phyloP scores from a whole-genome alignment of 2,329 filamentous ascomycete genomes.

The Thielaviopsis euricoi region DNA sequence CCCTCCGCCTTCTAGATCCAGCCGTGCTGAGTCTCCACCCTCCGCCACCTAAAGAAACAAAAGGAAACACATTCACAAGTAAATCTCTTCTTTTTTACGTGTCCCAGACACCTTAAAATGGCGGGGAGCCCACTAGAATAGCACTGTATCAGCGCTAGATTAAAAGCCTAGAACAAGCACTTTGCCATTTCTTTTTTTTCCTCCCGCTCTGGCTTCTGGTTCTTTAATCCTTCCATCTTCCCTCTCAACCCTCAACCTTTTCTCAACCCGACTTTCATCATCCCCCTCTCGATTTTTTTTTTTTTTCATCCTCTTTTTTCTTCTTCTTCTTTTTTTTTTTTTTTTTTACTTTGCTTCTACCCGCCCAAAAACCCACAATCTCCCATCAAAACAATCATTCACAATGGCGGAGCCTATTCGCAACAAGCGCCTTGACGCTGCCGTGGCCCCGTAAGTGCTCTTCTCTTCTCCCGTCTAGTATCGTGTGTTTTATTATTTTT shows the following conservation, averaged over 20 bases:
- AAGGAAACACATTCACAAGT: neutral
- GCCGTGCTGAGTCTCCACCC: neutral
- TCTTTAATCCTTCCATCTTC: constrained; percentile 4
- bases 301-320: constrained; percentile 15
- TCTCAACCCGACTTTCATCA: constrained; percentile 10
- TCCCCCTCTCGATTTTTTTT: constrained; percentile 19
- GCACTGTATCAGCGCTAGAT: neutral
- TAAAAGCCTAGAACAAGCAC: neutral
- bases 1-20: neutral
- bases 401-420: constrained; percentile 47
- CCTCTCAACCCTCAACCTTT: constrained; percentile 8
- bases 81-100: neutral
- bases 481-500: constrained; percentile 11
- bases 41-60: neutral
- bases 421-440: constrained; percentile 42
- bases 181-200: neutral
- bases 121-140: neutral
- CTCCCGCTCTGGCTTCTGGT: neutral
- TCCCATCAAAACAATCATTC: constrained; percentile 15
- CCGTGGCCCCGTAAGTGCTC: constrained; percentile 39
- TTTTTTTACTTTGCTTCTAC: constrained; percentile 3
- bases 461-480: constrained; percentile 16
- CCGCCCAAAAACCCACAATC: constrained; percentile 12
- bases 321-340: constrained; percentile 18
- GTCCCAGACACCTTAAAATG: no score